phyloP scores from a whole-genome alignment of 805 yeast species.

The Metschnikowia vanudenii region DNA sequence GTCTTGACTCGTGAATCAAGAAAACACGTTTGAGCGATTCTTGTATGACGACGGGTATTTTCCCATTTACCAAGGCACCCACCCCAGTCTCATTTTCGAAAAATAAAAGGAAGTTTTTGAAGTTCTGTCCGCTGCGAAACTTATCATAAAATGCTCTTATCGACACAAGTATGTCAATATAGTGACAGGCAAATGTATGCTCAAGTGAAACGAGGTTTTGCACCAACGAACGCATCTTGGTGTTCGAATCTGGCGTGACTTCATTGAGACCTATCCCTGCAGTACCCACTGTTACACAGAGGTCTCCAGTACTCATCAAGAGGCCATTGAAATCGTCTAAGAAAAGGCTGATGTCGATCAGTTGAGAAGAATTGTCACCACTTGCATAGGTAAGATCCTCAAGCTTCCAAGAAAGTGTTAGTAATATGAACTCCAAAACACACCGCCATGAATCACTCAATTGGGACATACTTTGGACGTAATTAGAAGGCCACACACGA shows the following conservation, averaged over 20 bases:
- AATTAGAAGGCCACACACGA: slow-evolving; percentile 23
- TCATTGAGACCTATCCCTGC: slow-evolving; percentile 13
- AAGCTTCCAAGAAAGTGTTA: slow-evolving; percentile 34
- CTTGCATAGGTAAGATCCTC: slow-evolving; percentile 30
- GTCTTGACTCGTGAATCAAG: slow-evolving; percentile 47
- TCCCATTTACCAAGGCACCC: slow-evolving; percentile 21
- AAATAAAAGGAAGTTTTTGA: slow-evolving; percentile 33
- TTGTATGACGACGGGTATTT: slow-evolving; percentile 30
- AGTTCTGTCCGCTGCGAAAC: slow-evolving; percentile 21
- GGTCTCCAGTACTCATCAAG: slow-evolving; percentile 13
- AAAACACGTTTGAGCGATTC: slow-evolving; percentile 41
- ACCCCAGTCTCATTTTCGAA: slow-evolving; percentile 24
- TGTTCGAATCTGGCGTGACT: slow-evolving; percentile 6
- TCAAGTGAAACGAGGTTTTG: slow-evolving; percentile 26
- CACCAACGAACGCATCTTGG: slow-evolving; percentile 13
- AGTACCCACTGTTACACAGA: slow-evolving; percentile 12
- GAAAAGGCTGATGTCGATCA: slow-evolving; percentile 24
- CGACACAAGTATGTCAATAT: slow-evolving; percentile 34
- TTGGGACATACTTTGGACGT: slow-evolving; percentile 14
- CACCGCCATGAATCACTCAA: slow-evolving; percentile 19
- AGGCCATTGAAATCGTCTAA: slow-evolving; percentile 24
- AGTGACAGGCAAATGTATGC: slow-evolving; percentile 24
- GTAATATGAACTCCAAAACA: slow-evolving; percentile 27
- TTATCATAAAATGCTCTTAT: slow-evolving; percentile 35
- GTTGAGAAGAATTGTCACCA: slow-evolving; percentile 22